Evolutionary conservation across 768 basidiomycete species (phyloP).

Genomic region (Lentinus tigrinus): DNA sequence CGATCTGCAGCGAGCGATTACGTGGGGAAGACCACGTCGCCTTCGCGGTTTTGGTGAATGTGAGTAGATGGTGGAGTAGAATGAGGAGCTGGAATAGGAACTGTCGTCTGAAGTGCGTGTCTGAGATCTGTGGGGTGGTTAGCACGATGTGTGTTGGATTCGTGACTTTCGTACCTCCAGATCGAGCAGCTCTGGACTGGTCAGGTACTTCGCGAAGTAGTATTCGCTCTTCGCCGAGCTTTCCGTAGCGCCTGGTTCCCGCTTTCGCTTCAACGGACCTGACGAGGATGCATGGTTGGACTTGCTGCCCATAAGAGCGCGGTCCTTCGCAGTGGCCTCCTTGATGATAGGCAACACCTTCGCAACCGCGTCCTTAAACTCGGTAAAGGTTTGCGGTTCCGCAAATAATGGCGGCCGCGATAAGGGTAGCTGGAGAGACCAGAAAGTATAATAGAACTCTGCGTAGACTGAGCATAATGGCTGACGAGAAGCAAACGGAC

Average conservation of each 20-base stretch:
- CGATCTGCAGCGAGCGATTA: conserved; percentile 81
- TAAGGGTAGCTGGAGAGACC: conserved; percentile 85
- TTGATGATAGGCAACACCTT: conserved; percentile 77
- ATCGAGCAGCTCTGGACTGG: conserved; percentile 81
- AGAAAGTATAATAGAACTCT: conserved; percentile 88
- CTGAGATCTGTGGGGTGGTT: conserved; percentile 61
- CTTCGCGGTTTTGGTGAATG: conserved; percentile 70
- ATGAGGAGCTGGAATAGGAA: conserved; percentile 84
- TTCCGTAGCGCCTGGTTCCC: conserved; percentile 62
- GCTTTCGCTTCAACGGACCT: conserved; percentile 28
- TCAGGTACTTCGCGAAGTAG: conserved; percentile 93
- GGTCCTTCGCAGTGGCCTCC: conserved; percentile 85
- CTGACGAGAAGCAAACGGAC: neutral
- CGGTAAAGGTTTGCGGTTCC: conserved; percentile 49
- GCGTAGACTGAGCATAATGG: neutral
- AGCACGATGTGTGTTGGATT: neutral
- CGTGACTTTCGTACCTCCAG: conserved; percentile 61
- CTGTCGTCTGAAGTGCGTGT: conserved; percentile 91
- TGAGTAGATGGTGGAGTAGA: conserved; percentile 71
- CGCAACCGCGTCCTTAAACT: conserved; percentile 70
- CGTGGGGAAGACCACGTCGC: conserved; percentile 56
- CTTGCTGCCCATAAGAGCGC: conserved; percentile 82
- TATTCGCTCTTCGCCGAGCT: conserved; percentile 63
- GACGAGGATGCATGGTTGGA: conserved; percentile 28
- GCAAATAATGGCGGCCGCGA: conserved; percentile 76